phyloP scores from a whole-genome alignment of 208 protist genomes.

The Wallacemonas sp. region DNA sequence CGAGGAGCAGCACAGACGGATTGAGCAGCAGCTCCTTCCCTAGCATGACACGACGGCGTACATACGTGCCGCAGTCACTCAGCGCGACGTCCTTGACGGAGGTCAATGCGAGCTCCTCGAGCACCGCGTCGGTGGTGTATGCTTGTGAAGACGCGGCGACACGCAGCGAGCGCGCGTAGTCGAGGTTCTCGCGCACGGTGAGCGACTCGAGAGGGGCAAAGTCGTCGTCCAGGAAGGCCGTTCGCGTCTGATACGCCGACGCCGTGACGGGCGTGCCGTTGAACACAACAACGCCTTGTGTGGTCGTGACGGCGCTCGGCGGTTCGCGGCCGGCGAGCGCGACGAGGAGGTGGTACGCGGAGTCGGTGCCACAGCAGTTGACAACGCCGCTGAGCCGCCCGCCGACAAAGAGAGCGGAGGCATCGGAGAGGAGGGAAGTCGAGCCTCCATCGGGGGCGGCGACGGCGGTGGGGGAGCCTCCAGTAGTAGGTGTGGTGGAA shows the following conservation, averaged over 20 bases:
- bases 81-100: slow-evolving; percentile 20
- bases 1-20: slow-evolving; percentile 48
- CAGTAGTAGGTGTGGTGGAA: no score
- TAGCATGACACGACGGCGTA: slow-evolving; percentile 45
- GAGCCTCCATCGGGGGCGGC: not conserved
- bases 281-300: slow-evolving; percentile 32
- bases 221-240: slow-evolving; percentile 29
- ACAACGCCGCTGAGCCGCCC: slow-evolving; percentile 65
- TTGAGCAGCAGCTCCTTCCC: slow-evolving; percentile 60
- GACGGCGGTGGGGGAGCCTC: not conserved
- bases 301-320: slow-evolving; percentile 11
- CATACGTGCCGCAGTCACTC: slow-evolving; percentile 41
- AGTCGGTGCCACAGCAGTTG: slow-evolving; percentile 48
- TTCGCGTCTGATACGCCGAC: slow-evolving; percentile 31
- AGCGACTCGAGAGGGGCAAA: slow-evolving; percentile 34
- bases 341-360: slow-evolving; percentile 34
- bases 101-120: slow-evolving; percentile 39
- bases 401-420: slow-evolving; percentile 39
- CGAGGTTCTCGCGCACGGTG: slow-evolving; percentile 53
- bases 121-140: slow-evolving; percentile 38
- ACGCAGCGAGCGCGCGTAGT: slow-evolving; percentile 50
- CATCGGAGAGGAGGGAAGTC: slow-evolving; percentile 25
- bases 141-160: slow-evolving; percentile 25
- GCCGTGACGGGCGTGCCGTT: slow-evolving; percentile 60
- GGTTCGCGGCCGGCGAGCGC: slow-evolving; percentile 39